These are phyloP conservation scores for Phytophthora podocarpi DNA, from an alignment of 352 stramenopile species.

Conservation along the genomic window DNA sequence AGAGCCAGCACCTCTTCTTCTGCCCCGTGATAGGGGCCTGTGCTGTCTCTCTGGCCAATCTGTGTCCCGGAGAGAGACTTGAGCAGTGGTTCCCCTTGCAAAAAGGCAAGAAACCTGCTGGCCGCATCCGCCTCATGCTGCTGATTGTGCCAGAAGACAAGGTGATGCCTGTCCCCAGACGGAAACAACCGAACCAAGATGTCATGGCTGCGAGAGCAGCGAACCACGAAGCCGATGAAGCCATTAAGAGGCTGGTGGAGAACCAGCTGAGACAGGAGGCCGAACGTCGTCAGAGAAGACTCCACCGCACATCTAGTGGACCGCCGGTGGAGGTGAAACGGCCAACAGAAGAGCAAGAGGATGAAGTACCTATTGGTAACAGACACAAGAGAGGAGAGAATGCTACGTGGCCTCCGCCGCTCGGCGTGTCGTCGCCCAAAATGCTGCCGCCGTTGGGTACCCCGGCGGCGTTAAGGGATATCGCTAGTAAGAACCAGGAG, in stretches of 20 bases:
- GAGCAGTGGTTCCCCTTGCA: slow-evolving; percentile 64
- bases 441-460: slow-evolving; percentile 33
- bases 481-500: neutral
- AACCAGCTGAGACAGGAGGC: slow-evolving; percentile 42
- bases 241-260: slow-evolving; percentile 62
- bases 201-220: slow-evolving; percentile 56
- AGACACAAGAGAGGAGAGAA: slow-evolving; percentile 25
- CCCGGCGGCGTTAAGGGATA: slow-evolving; percentile 12
- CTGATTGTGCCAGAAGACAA: slow-evolving; percentile 32
- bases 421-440: slow-evolving; percentile 26
- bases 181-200: slow-evolving; percentile 37
- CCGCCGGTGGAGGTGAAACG: slow-evolving; percentile 29
- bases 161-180: neutral
- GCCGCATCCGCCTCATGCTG: slow-evolving; percentile 53
- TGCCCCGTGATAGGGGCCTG: slow-evolving; percentile 55
- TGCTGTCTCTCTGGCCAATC: slow-evolving; percentile 56
- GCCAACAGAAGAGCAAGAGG: slow-evolving; percentile 5
- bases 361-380: slow-evolving; percentile 13
- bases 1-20: slow-evolving; percentile 72
- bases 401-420: slow-evolving; percentile 30
- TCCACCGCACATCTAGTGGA: slow-evolving; percentile 21
- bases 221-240: slow-evolving; percentile 62
- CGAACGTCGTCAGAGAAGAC: slow-evolving; percentile 29
- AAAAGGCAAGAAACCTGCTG: slow-evolving; percentile 55
- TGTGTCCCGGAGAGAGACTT: slow-evolving; percentile 40